These are phyloP conservation scores for Candida odintsovae DNA, from an alignment of 805 yeast genomes.

Conservation along the genomic window DNA sequence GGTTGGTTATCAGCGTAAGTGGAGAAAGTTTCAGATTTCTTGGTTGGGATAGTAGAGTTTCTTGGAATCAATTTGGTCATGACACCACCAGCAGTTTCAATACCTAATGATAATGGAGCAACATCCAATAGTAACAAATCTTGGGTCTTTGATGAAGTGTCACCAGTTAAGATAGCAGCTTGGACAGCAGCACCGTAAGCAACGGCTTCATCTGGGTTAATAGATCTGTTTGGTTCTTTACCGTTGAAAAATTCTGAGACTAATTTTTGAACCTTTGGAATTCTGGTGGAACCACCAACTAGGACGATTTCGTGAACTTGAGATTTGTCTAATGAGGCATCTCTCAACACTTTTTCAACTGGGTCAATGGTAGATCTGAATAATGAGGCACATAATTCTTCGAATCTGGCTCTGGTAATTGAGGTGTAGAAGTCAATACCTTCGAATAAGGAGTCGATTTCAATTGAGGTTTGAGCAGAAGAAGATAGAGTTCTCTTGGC, in stretches of 20 bases:
- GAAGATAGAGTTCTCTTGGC: slow-evolving; percentile 98
- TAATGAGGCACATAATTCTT: slow-evolving; percentile 89
- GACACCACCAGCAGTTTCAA: slow-evolving; percentile 99
- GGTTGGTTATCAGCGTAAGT: slow-evolving; percentile 98
- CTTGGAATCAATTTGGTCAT: slow-evolving; percentile 77
- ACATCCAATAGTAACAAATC: slow-evolving; percentile 92
- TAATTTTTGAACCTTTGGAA: slow-evolving; percentile 93
- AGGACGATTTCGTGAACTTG: slow-evolving; percentile 87
- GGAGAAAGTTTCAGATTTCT: slow-evolving; percentile 94
- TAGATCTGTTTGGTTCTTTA: slow-evolving; percentile 93
- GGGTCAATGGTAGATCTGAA: slow-evolving; percentile 94
- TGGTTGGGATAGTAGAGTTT: slow-evolving; percentile 66
- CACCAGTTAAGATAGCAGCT: slow-evolving; percentile 96
- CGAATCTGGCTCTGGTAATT: slow-evolving; percentile 95
- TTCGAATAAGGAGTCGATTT: slow-evolving; percentile 90
- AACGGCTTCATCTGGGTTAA: slow-evolving; percentile 98
- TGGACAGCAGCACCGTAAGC: slow-evolving; percentile 99
- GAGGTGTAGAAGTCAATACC: slow-evolving; percentile 97
- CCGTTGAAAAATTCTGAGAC: slow-evolving; percentile 97
- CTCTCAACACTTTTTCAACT: slow-evolving; percentile 90
- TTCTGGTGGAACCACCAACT: slow-evolving; percentile 98
- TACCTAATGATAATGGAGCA: slow-evolving; percentile 95
- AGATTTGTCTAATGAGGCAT: slow-evolving; percentile 85
- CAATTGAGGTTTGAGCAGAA: slow-evolving; percentile 90
- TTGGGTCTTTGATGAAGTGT: slow-evolving; percentile 93